Percentiles rank a stretch among this genome's conserved stretches.
Conservation (phyloP, 805 yeast species). For the Yamadazyma insecticola region DNA sequence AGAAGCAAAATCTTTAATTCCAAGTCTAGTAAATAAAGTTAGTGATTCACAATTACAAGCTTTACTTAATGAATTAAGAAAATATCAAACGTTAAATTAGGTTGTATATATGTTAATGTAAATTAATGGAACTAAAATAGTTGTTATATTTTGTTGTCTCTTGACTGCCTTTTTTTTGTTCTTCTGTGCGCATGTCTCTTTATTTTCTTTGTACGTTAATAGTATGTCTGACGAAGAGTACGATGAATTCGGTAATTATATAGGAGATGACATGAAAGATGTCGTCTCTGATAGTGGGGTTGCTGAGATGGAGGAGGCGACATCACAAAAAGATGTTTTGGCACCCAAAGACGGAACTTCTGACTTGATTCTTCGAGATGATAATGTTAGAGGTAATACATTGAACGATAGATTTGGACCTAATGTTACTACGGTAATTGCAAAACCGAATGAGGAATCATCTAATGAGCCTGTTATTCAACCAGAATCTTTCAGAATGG, state of each 20-base stretch:
- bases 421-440: conserved; percentile 61
- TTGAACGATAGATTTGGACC: conserved; percentile 13
- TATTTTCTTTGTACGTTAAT: too few species aligned
- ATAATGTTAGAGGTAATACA: conserved; percentile 8
- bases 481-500: conserved; percentile 24
- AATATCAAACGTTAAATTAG: conserved; percentile 40
- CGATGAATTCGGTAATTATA: conserved; percentile 77
- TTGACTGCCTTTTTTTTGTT: background rate
- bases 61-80: conserved; percentile 80
- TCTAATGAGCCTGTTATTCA: conserved; percentile 16
- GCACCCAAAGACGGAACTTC: background rate
- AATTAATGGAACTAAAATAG: background rate
- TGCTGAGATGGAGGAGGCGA: too few species aligned
- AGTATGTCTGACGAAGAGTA: conserved; percentile 70
- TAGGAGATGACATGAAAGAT: conserved; percentile 48
- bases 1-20: conserved; percentile 92
- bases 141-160: background rate
- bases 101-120: background rate
- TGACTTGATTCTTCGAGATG: conserved; percentile 3
- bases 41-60: conserved; percentile 84
- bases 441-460: conserved; percentile 31
- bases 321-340: too few species aligned
- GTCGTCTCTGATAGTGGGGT: conserved; percentile 49
- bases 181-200: too few species aligned
- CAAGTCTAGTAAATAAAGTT: conserved; percentile 77